phyloP scores from a whole-genome alignment of 2,329 filamentous ascomycete genomes.

The Pestalotiopsis sp. region DNA sequence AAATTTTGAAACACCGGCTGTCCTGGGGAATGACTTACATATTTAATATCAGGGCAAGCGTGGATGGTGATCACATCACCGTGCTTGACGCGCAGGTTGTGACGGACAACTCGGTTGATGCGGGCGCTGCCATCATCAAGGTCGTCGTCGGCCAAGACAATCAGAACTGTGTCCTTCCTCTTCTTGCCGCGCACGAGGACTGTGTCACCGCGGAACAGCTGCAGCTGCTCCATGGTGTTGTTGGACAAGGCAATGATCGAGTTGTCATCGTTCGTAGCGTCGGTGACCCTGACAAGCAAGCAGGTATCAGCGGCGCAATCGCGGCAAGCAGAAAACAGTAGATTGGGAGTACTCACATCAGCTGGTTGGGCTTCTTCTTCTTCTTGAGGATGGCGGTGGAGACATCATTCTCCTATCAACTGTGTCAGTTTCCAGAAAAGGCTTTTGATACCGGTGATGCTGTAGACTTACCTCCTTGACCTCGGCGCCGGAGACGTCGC shows the following conservation, averaged over 20 bases:
- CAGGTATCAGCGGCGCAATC: constrained; percentile 4
- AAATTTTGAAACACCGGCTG: not conserved
- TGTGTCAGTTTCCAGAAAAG: constrained; percentile 26
- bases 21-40: constrained; percentile 64
- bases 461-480: constrained; percentile 72
- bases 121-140: constrained; percentile 95
- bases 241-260: constrained; percentile 98
- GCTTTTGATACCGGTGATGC: constrained; percentile 18
- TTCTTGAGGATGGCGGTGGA: constrained; percentile 98
- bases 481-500: constrained; percentile 88
- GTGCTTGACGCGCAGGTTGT: constrained; percentile 98
- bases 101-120: constrained; percentile 97
- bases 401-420: constrained; percentile 77
- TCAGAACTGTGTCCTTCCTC: constrained; percentile 97
- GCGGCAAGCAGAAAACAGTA: constrained; percentile 17
- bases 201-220: constrained; percentile 98
- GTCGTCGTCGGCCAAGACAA: constrained; percentile 96
- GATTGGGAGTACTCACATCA: constrained; percentile 71
- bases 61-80: constrained; percentile 97
- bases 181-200: constrained; percentile 99
- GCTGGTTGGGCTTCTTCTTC: constrained; percentile 99
- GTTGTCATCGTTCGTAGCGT: constrained; percentile 99
- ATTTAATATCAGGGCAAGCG: constrained; percentile 99
- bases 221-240: constrained; percentile 97
- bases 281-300: constrained; percentile 74